Evolutionary conservation across 106 monocot species (phyloP).

Genomic region (Platanthera guangdongensis): DNA sequence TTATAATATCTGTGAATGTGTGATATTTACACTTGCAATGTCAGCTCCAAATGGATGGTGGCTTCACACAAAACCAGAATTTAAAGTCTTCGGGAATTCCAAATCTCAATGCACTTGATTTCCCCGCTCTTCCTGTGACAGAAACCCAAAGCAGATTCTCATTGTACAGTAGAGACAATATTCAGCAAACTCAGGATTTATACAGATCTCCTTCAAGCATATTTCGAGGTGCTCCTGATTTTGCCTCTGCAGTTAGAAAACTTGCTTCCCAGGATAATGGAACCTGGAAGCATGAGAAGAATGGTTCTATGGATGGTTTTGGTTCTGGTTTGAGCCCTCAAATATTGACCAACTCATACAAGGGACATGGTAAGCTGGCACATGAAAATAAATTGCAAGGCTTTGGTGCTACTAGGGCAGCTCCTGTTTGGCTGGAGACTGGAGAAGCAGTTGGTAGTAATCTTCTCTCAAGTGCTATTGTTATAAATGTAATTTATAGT

Average conservation of each 20-base stretch:
- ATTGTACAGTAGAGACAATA: slow-evolving; percentile 24
- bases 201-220: slow-evolving; percentile 34
- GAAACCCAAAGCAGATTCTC: slow-evolving; percentile 36
- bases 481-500: neutral
- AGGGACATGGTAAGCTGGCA: slow-evolving; percentile 17
- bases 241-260: slow-evolving; percentile 54
- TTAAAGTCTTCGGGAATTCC: slow-evolving; percentile 38
- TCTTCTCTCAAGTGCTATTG: slow-evolving; percentile 1
- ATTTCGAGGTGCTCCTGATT: slow-evolving; percentile 33
- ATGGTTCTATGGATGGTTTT: slow-evolving; percentile 12
- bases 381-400: slow-evolving; percentile 33
- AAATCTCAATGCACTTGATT: slow-evolving; percentile 35
- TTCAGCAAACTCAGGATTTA: slow-evolving; percentile 20
- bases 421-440: slow-evolving; percentile 46
- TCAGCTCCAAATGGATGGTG: slow-evolving; percentile 62
- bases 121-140: slow-evolving; percentile 35
- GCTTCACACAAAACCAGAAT: slow-evolving; percentile 41
- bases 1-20: neutral
- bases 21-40: slow-evolving; percentile 8
- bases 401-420: slow-evolving; percentile 8
- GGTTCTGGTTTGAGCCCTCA: slow-evolving; percentile 10
- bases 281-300: slow-evolving; percentile 40
- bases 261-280: slow-evolving; percentile 41
- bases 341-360: slow-evolving; percentile 7
- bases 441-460: slow-evolving; percentile 64